A percentile compares a stretch with the other conserved stretches of the same genome.
These are phyloP conservation scores for Apophysomyces sp. DNA, from an alignment of 371 early-diverging fungal genomes.

Conservation along the genomic window DNA sequence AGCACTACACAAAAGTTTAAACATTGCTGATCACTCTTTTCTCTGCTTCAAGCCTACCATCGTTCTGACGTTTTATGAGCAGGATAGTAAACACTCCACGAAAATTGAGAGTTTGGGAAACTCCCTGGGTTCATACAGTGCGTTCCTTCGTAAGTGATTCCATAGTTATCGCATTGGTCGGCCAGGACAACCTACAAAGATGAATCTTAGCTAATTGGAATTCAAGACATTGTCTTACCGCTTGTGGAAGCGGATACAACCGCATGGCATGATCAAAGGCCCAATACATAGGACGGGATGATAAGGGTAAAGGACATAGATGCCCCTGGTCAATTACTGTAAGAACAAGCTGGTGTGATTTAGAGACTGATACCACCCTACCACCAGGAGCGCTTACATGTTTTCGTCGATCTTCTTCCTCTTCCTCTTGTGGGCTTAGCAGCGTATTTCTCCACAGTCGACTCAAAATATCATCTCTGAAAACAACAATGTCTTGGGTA, in stretches of 20 bases:
- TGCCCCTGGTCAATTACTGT: conserved; percentile 87
- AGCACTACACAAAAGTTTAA: not conserved
- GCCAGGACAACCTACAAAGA: conserved; percentile 75
- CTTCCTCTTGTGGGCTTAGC: conserved; percentile 48
- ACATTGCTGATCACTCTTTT: not conserved
- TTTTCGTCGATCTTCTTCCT: conserved; percentile 53
- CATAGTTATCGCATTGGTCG: conserved; percentile 77
- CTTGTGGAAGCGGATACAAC: conserved; percentile 86
- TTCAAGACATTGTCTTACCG: conserved; percentile 48
- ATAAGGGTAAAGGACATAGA: conserved; percentile 78
- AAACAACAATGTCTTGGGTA: conserved; percentile 85
- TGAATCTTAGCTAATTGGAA: not conserved
- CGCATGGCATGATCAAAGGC: conserved; percentile 80
- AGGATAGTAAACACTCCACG: conserved; percentile 82
- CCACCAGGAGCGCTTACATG: conserved; percentile 49
- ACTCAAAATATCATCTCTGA: conserved; percentile 79
- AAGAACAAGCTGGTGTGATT: conserved; percentile 63
- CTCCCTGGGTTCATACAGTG: conserved; percentile 85
- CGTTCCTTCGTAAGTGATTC: conserved; percentile 71
- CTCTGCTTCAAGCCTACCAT: conserved; percentile 33
- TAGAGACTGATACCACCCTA: conserved; percentile 2
- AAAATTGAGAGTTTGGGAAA: conserved; percentile 73
- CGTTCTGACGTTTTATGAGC: conserved; percentile 47
- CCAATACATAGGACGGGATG: conserved; percentile 76
- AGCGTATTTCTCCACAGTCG: conserved; percentile 77